A percentile compares a stretch with the other conserved stretches of the same genome.
phyloP scores from a whole-genome alignment of 2,329 filamentous ascomycete species.

The Tolypocladium sp. region DNA sequence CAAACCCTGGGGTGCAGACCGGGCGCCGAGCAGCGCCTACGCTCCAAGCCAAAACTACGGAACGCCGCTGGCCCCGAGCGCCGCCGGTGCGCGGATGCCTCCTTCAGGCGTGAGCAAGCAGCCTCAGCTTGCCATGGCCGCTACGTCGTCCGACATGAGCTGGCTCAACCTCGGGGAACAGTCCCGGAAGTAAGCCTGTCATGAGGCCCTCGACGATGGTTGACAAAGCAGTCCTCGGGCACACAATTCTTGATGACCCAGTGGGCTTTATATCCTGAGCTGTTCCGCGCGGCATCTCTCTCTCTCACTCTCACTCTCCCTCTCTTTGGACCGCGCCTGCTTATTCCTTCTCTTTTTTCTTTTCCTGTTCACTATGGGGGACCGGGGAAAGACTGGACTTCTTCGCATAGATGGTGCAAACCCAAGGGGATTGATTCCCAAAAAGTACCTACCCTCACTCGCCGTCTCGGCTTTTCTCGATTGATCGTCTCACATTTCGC shows the following conservation, averaged over 20 bases:
- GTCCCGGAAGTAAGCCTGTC: conserved; percentile 12
- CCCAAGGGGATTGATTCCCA: background rate
- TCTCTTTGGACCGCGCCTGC: background rate
- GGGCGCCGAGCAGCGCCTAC: conserved; percentile 45
- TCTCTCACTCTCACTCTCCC: background rate
- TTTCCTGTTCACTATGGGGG: background rate
- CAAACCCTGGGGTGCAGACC: conserved; percentile 39
- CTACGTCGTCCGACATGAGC: conserved; percentile 60
- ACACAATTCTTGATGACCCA: background rate
- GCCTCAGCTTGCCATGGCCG: conserved; percentile 40
- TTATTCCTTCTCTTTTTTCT: background rate
- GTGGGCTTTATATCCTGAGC: background rate
- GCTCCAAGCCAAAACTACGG: conserved; percentile 32
- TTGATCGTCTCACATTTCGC: conserved; percentile 10
- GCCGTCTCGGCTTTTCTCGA: conserved; percentile 1
- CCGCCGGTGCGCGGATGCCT: conserved; percentile 18
- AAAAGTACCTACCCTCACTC: conserved; percentile 2
- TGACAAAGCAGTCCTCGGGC: background rate
- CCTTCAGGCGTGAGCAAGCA: conserved; percentile 33
- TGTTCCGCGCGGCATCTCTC: background rate
- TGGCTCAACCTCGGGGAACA: conserved; percentile 64
- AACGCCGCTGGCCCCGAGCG: conserved; percentile 29
- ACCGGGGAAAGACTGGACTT: background rate
- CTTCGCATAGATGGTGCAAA: conserved; percentile 2
- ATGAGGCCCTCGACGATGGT: background rate